A percentile compares a stretch with the other conserved stretches of the same genome.
Evolutionary conservation across 352 stramenopile genomes (phyloP).

Genomic region (Pythium dissotocum): DNA sequence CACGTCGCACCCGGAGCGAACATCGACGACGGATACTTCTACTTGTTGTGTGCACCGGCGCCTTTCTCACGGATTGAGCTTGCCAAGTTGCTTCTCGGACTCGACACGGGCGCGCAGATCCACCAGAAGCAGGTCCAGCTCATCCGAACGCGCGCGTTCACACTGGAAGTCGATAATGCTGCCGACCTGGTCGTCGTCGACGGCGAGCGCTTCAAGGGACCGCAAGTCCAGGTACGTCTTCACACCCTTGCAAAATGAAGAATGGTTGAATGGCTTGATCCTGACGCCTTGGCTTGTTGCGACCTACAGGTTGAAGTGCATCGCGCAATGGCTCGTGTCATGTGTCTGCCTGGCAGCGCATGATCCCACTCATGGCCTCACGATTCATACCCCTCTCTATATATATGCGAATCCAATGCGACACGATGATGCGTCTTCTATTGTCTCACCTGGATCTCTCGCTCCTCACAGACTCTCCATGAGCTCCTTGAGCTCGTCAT

Average conservation of each 20-base stretch:
- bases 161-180: conserved; percentile 32
- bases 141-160: conserved; percentile 41
- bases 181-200: conserved; percentile 35
- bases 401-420: conserved; percentile 6
- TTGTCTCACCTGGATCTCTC: background rate
- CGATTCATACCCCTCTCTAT: background rate
- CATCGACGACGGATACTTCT: conserved; percentile 41
- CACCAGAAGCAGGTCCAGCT: conserved; percentile 31
- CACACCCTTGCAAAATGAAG: background rate
- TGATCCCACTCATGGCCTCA: conserved; percentile 1
- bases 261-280: background rate
- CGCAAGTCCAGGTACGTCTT: conserved; percentile 27
- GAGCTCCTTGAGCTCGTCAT: conserved; percentile 60
- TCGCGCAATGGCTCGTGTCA: conserved; percentile 27
- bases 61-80: conserved; percentile 30
- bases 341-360: conserved; percentile 20
- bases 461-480: conserved; percentile 40
- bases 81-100: conserved; percentile 30
- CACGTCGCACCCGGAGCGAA: conserved; percentile 31
- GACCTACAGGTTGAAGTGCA: conserved; percentile 32
- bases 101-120: conserved; percentile 35
- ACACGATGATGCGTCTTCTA: background rate
- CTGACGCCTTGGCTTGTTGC: background rate
- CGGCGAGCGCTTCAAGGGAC: conserved; percentile 37
- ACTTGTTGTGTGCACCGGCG: conserved; percentile 24